Conservation (phyloP, 306 rosid species). For the Quillaja saponaria region DNA sequence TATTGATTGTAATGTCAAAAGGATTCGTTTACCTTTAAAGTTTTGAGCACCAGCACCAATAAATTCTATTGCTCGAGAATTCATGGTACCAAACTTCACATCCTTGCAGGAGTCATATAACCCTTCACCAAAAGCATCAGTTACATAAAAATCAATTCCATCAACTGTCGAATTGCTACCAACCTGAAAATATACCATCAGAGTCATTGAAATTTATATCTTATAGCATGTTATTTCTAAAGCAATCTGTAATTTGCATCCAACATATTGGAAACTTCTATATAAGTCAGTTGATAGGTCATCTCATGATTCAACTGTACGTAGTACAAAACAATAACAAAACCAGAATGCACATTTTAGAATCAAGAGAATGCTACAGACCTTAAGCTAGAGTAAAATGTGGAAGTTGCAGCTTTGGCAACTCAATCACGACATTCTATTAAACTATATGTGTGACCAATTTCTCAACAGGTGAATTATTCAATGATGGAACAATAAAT, state of each 20-base stretch:
- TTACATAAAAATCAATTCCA: conserved; percentile 74
- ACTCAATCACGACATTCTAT: background rate
- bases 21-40: conserved; percentile 59
- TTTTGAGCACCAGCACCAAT: conserved; percentile 90
- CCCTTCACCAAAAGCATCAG: conserved; percentile 91
- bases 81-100: conserved; percentile 88
- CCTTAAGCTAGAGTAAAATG: background rate
- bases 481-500: background rate
- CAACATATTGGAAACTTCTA: conserved; percentile 5
- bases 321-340: conserved; percentile 18
- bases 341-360: conserved; percentile 5
- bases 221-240: conserved; percentile 5
- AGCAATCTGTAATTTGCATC: conserved; percentile 24
- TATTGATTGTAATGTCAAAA: conserved; percentile 35
- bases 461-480: conserved; percentile 1
- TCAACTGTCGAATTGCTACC: conserved; percentile 72
- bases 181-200: conserved; percentile 55
- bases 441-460: conserved; percentile 22
- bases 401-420: conserved; percentile 6
- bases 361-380: background rate
- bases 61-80: conserved; percentile 78
- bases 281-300: conserved; percentile 6
- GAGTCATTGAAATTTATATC: conserved; percentile 28
- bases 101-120: conserved; percentile 93
- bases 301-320: conserved; percentile 14